Evolutionary conservation across 2,329 filamentous ascomycete species (phyloP).

Genomic region (Paecilomyces dactylethromorphus): DNA sequence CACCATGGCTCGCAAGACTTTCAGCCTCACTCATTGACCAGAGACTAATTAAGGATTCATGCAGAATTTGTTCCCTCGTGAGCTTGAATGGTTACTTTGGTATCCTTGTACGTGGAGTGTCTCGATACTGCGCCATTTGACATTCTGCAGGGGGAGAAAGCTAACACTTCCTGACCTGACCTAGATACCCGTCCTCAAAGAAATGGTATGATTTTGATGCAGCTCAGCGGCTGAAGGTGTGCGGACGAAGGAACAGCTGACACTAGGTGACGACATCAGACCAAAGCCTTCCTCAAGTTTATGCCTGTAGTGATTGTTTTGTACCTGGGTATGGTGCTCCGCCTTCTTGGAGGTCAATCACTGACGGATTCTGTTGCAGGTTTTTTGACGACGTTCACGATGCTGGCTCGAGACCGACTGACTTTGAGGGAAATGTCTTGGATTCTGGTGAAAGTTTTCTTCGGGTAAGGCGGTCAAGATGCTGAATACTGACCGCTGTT

Average conservation of each 20-base stretch:
- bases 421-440: slow-evolving; percentile 53
- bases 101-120: slow-evolving; percentile 26
- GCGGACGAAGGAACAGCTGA: slow-evolving; percentile 18
- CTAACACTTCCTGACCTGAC: slow-evolving; percentile 10
- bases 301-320: slow-evolving; percentile 70
- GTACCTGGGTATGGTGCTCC: slow-evolving; percentile 56
- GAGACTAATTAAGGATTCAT: slow-evolving; percentile 4
- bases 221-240: neutral
- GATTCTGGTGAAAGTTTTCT: slow-evolving; percentile 57
- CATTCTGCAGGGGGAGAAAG: neutral
- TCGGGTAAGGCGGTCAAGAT: slow-evolving; percentile 41
- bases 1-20: slow-evolving; percentile 1
- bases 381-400: slow-evolving; percentile 72
- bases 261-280: slow-evolving; percentile 31
- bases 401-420: slow-evolving; percentile 53
- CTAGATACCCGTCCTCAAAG: slow-evolving; percentile 78
- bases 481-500: slow-evolving; percentile 11
- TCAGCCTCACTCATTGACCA: slow-evolving; percentile 1
- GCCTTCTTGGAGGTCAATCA: slow-evolving; percentile 7
- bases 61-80: slow-evolving; percentile 74
- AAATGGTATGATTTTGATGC: slow-evolving; percentile 58
- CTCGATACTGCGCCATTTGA: slow-evolving; percentile 7
- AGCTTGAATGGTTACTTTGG: slow-evolving; percentile 84
- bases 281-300: slow-evolving; percentile 84
- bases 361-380: slow-evolving; percentile 36